Evolutionary conservation across 106 monocot genomes (phyloP), one percentile per base, ranked within the genome.

Genomic region (Chionographis japonica): DNA sequence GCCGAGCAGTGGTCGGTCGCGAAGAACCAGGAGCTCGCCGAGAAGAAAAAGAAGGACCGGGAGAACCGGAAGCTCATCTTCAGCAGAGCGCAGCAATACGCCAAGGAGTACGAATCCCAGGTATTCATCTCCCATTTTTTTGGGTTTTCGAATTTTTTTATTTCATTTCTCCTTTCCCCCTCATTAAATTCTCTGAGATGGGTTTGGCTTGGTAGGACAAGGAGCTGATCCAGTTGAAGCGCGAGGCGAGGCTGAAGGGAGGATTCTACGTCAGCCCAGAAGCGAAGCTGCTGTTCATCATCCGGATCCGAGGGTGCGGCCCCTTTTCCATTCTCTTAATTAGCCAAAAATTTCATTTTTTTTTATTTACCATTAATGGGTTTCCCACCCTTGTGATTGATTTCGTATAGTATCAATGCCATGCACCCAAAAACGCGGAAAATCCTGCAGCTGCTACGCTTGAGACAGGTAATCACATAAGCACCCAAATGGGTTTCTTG

Each of bases 181-280:
- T 43, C 35, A 4, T 27, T 0, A 15, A 27, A 20, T 49, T 15
- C 10, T 35, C 4, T 15, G n/a, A 1, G 11, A 58, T 51, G 15
- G 12, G 37, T 13, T 50, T 52, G n/a, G 35, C 13, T 36, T 40
- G 27, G 4, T 55, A 89, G 89, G 85, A 85, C 41, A 85, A 77
- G 68, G 85, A 82, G 60, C 60, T 85, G 40, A 81, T 85, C 73
- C 75, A 60, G 46, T 69, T 89, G 59, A 89, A 89, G 81, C 65
- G 88, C 1, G 85, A 89, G 54, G 82, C 89, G 14, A 85, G 81
- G 71, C 19, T 85, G 68, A 89, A 89, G 66, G 89, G 82, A 12
- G 85, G 85, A 11, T 89, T 89, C 65, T 89, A 89, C 37, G 88
- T 89, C 50, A 76, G 65, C 63, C 88, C 88, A 16, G 88, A 89